phyloP scores from a whole-genome alignment of 257 asterid genomes.

The Solanum medicagineum region DNA sequence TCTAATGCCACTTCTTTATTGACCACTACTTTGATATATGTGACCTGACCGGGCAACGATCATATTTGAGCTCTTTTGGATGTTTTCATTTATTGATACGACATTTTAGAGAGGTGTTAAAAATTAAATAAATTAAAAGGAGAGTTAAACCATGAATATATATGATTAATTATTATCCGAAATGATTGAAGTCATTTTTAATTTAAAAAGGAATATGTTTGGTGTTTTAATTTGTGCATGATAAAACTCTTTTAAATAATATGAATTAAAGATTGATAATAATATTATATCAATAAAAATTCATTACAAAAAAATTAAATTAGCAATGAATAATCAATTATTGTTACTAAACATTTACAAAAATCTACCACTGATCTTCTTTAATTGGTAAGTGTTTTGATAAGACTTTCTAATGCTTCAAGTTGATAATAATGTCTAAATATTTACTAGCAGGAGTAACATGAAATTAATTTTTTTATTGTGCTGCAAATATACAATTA shows the following conservation, averaged over 20 bases:
- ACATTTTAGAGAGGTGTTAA: constrained; percentile 7
- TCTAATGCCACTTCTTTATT: no score
- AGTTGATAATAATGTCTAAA: background rate
- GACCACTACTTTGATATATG: background rate
- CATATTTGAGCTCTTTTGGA: background rate
- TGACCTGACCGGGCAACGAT: background rate
- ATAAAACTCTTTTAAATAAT: background rate
- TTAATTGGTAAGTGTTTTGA: background rate
- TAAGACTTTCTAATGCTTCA: background rate
- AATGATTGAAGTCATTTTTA: background rate
- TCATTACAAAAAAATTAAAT: background rate
- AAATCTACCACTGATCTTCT: background rate
- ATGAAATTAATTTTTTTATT: background rate
- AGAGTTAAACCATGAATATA: background rate
- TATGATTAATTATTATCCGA: background rate
- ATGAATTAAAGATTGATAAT: background rate
- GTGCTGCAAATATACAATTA: background rate
- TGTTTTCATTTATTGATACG: constrained; percentile 10
- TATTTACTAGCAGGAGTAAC: background rate
- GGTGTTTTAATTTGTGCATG: background rate
- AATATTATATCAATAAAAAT: background rate
- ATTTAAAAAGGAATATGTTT: background rate
- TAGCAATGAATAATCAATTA: background rate
- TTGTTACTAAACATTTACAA: background rate
- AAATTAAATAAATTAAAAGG: background rate